phyloP scores from a whole-genome alignment of 1,284 basidiomycete species.

The Phenoliferia sp. region DNA sequence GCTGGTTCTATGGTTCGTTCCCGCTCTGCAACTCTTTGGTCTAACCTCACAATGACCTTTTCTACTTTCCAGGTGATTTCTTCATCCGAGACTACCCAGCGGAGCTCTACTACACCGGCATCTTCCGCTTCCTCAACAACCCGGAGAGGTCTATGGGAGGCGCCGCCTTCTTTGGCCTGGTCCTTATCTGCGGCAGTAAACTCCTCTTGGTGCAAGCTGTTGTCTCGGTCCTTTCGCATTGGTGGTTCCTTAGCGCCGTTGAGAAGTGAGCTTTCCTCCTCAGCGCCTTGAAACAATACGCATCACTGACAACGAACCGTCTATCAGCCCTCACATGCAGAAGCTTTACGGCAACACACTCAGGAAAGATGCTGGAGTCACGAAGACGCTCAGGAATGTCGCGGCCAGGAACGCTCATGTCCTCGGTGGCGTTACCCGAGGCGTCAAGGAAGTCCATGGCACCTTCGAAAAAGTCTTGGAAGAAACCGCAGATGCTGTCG shows the following conservation, averaged over 20 bases:
- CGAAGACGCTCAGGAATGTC: slow-evolving; percentile 90
- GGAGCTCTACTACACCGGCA: slow-evolving; percentile 90
- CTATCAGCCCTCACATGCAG: slow-evolving; percentile 84
- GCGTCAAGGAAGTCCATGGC: slow-evolving; percentile 79
- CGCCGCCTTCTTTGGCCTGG: slow-evolving; percentile 88
- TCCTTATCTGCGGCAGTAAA: slow-evolving; percentile 82
- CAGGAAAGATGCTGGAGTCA: slow-evolving; percentile 90
- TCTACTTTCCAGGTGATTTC: slow-evolving; percentile 59
- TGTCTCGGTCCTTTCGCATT: slow-evolving; percentile 61
- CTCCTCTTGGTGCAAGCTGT: slow-evolving; percentile 80
- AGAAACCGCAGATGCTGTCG: slow-evolving; percentile 81
- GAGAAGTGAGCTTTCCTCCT: slow-evolving; percentile 62
- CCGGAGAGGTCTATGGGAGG: slow-evolving; percentile 89
- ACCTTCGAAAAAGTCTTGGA: slow-evolving; percentile 92
- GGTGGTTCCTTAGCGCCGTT: slow-evolving; percentile 43
- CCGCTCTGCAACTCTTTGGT: background rate
- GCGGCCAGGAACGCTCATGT: slow-evolving; percentile 66
- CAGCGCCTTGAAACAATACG: background rate
- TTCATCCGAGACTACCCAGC: slow-evolving; percentile 86
- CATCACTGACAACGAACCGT: background rate
- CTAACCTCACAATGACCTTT: slow-evolving; percentile 28
- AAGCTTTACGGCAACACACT: slow-evolving; percentile 89
- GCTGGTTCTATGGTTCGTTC: slow-evolving; percentile 79
- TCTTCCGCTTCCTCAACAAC: slow-evolving; percentile 79
- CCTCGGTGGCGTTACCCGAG: slow-evolving; percentile 67